A percentile compares a stretch with the other conserved stretches of the same genome.
These are phyloP conservation scores for Aspergillus tubingensis DNA, from an alignment of 2,329 filamentous ascomycete genomes.

Conservation along the genomic window DNA sequence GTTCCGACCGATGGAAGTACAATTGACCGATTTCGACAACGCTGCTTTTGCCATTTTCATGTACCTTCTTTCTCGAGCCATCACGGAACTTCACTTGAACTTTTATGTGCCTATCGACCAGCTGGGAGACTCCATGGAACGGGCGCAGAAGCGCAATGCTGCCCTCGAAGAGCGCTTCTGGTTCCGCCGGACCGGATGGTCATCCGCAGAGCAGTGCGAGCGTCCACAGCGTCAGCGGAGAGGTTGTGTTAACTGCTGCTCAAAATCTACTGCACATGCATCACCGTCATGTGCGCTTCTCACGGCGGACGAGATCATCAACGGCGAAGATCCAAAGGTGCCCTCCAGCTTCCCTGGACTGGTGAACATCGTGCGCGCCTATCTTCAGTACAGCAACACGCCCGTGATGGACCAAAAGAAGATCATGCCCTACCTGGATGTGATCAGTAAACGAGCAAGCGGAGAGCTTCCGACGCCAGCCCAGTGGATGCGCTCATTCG, in stretches of 20 bases:
- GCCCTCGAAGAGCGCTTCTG: constrained; percentile 76
- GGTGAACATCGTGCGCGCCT: constrained; percentile 15
- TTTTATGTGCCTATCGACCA: constrained; percentile 83
- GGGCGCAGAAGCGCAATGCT: constrained; percentile 75
- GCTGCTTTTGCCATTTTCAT: constrained; percentile 91
- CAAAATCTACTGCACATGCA: background rate
- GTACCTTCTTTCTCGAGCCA: constrained; percentile 82
- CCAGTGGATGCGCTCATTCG: constrained; percentile 20
- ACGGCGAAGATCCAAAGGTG: constrained; percentile 9
- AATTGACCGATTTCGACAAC: constrained; percentile 92
- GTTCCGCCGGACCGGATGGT: constrained; percentile 81
- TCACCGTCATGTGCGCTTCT: constrained; percentile 8
- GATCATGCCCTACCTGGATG: constrained; percentile 12
- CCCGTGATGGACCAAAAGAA: constrained; percentile 1
- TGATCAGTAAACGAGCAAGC: constrained; percentile 15
- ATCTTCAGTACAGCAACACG: constrained; percentile 12
- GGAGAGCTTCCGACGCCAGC: constrained; percentile 18
- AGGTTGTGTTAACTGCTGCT: background rate
- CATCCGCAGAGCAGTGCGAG: constrained; percentile 31
- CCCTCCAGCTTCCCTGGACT: constrained; percentile 14
- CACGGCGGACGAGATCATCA: constrained; percentile 17
- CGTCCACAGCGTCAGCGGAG: background rate
- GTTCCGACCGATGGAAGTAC: constrained; percentile 92
- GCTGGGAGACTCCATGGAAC: constrained; percentile 90
- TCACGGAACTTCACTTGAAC: constrained; percentile 83